Conservation (phyloP, 257 asterid genomes). For the Nicotiana noctiflora region DNA sequence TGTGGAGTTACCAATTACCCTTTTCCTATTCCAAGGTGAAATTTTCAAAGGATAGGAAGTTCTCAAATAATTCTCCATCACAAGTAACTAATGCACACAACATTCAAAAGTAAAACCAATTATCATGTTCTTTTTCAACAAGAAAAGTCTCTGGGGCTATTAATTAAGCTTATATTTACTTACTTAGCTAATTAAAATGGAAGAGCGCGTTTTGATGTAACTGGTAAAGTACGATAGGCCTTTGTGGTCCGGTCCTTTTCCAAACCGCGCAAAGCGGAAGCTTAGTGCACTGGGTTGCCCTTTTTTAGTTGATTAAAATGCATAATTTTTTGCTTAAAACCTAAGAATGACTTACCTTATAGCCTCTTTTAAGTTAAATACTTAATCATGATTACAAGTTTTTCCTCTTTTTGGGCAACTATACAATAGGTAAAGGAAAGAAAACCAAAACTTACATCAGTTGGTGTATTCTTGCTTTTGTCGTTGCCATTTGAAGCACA, state of each 20-base stretch:
- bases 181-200: neutral
- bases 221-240: too few relatives aligned
- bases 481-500: neutral
- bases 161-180: neutral
- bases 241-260: too few relatives aligned
- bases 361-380: neutral
- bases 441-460: slow-evolving; percentile 31
- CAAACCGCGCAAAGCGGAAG: too few relatives aligned
- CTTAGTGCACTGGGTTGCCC: too few relatives aligned
- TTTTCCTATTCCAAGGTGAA: neutral
- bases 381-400: neutral
- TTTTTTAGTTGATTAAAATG: neutral
- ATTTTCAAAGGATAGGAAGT: neutral
- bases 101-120: neutral
- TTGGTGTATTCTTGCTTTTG: slow-evolving; percentile 17
- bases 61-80: neutral
- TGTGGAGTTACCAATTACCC: neutral
- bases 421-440: too few relatives aligned
- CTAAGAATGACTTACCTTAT: neutral
- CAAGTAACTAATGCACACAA: neutral
- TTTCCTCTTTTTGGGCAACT: neutral
- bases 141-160: neutral
- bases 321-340: neutral
- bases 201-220: too few relatives aligned
- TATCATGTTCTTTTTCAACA: neutral